Percentiles rank a stretch among this genome's conserved stretches.
phyloP scores from a whole-genome alignment of 179 eudicot species.

The Camellia oleifera region DNA sequence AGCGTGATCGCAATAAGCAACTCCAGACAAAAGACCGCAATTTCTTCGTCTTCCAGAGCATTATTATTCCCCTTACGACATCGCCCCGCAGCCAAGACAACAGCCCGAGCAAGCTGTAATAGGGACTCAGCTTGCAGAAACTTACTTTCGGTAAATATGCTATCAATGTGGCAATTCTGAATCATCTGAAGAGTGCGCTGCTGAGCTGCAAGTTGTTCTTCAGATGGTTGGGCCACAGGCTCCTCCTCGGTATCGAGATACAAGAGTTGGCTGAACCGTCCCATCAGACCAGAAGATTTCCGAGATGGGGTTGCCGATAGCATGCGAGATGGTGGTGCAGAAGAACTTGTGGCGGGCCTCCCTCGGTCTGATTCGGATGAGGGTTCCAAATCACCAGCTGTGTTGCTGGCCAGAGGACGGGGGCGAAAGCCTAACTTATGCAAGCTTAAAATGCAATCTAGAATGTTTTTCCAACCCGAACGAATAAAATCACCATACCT shows the following conservation, averaged over 20 bases:
- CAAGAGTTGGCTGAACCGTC: constrained; percentile 67
- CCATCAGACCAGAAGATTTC: constrained; percentile 69
- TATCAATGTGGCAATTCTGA: constrained; percentile 8
- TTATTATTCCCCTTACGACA: neutral
- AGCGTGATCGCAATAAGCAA: constrained; percentile 10
- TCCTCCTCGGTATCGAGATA: constrained; percentile 81
- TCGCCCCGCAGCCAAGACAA: constrained; percentile 3
- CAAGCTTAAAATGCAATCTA: constrained; percentile 62
- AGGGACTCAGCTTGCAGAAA: constrained; percentile 26
- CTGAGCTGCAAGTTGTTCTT: constrained; percentile 1
- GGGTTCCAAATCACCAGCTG: constrained; percentile 54
- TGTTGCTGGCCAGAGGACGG: constrained; percentile 65
- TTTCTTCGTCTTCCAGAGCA: neutral
- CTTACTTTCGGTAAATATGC: constrained; percentile 10
- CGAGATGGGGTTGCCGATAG: constrained; percentile 52
- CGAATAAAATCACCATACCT: constrained; percentile 69
- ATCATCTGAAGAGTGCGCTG: constrained; percentile 11
- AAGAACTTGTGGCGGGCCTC: constrained; percentile 51
- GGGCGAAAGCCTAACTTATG: constrained; percentile 73
- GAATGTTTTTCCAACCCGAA: constrained; percentile 63
- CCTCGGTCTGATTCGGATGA: constrained; percentile 48
- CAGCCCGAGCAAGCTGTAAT: neutral
- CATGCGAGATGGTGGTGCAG: constrained; percentile 41
- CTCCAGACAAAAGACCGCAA: constrained; percentile 11
- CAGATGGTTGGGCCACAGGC: constrained; percentile 46